Conservation (phyloP, 169 alveolate genomes). For the Miamiensis avidus region DNA sequence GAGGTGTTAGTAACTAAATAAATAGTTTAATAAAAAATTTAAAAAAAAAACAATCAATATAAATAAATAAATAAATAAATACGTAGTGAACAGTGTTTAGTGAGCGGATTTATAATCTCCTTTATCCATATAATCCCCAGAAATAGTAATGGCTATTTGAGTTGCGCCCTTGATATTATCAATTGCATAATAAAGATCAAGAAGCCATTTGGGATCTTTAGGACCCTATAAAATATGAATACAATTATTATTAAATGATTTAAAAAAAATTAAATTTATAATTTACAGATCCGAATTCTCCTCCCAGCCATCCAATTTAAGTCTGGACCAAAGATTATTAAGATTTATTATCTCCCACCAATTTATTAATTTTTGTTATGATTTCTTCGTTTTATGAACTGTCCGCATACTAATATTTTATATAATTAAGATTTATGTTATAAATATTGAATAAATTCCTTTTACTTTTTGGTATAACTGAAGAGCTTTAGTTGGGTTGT, state of each 20-base stretch:
- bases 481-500: conserved; percentile 62
- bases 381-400: too few relatives aligned
- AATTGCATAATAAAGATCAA: conserved; percentile 71
- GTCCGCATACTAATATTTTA: conserved; percentile 53
- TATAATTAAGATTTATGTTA: background rate
- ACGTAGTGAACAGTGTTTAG: conserved; percentile 81
- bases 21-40: too few relatives aligned
- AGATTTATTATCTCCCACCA: conserved; percentile 84
- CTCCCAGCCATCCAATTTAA: conserved; percentile 84
- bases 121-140: conserved; percentile 79
- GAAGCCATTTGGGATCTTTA: conserved; percentile 84
- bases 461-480: conserved; percentile 59
- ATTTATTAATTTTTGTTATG: conserved; percentile 75
- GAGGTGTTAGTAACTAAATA: conserved; percentile 51
- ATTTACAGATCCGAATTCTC: conserved; percentile 87
- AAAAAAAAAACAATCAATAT: too few relatives aligned
- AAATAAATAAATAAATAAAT: too few relatives aligned
- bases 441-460: background rate
- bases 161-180: conserved; percentile 77
- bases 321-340: conserved; percentile 78
- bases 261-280: too few relatives aligned
- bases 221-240: too few relatives aligned
- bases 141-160: conserved; percentile 83
- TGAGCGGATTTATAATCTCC: conserved; percentile 88
- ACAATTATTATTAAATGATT: too few relatives aligned